Evolutionary conservation across 1,139 yeast species (phyloP), one percentile per base, ranked within the genome.

Genomic region (Kodamaea arcana): DNA sequence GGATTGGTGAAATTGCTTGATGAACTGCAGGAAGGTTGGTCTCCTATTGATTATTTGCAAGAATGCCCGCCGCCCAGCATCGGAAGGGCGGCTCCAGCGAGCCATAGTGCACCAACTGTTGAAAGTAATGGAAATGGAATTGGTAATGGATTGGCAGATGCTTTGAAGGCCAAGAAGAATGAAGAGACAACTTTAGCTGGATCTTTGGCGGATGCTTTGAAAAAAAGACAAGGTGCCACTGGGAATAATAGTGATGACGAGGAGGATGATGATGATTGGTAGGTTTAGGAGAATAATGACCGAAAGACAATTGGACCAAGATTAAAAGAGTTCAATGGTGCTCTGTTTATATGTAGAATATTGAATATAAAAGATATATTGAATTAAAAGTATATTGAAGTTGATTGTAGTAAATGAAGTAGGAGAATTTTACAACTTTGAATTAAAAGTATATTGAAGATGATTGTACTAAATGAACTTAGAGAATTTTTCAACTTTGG

Each of bases 11-110:
- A 83, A 56, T 69, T 78, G 15, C 59, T 82, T 42, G 90, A 84
- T 49, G 92, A 84, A 31, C 55, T 81, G 2, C 75, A 68, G 37
- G 95, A 90, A 58, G 99, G 98, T 3, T 94, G 98, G 98, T 92
- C 94, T 9, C 99, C 99, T 10, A 83, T 94, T 22, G 85, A 94
- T 15, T 94, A 90, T 55, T 78, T 92, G 51, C 80, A 78, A 36
- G 84, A 82, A 50, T 75, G 75, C 56, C 72, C 58, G 11, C 71
- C 74, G 15, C 78, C 75, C 13, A 58, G 62, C 3, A 46, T 51
- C 25, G 43, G 50, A 10, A 43, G 50, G 22, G 56, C 54, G 1
- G 45, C 42, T 4, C 15, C 10, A 9, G 17, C 28, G 12, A 41
- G 55, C 2, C 41, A 46, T 15, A 33, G 52, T 11, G 29, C 45